These are phyloP conservation scores for Cyclocybe aegerita DNA, from an alignment of 768 basidiomycete species.

Conservation along the genomic window DNA sequence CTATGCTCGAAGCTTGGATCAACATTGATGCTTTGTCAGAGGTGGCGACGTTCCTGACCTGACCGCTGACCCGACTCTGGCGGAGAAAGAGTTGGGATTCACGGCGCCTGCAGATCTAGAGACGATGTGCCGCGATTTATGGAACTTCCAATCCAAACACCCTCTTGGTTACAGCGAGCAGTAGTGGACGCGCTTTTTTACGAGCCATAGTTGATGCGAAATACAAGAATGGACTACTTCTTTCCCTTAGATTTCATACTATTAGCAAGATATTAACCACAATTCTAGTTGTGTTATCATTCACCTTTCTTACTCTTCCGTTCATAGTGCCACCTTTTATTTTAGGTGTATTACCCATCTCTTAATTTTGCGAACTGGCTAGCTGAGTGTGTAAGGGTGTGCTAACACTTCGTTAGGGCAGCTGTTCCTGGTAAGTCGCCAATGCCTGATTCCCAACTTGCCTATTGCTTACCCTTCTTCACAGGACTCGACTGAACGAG, in stretches of 20 bases:
- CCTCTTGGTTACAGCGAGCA: constrained; percentile 67
- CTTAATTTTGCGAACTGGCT: too few species aligned
- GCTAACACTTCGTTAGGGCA: too few species aligned
- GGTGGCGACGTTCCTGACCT: constrained; percentile 95
- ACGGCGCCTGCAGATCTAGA: constrained; percentile 77
- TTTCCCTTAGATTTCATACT: constrained; percentile 9
- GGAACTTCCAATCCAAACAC: constrained; percentile 99
- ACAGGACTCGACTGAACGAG: too few species aligned
- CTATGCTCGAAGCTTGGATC: background rate
- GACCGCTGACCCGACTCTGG: constrained; percentile 89
- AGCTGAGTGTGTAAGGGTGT: too few species aligned
- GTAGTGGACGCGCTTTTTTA: constrained; percentile 9
- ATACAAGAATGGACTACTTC: constrained; percentile 5
- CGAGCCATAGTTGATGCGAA: constrained; percentile 3
- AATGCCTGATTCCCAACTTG: too few species aligned
- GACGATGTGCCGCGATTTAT: constrained; percentile 93
- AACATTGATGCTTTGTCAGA: constrained; percentile 35
- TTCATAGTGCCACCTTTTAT: too few species aligned
- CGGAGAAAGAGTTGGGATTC: constrained; percentile 93
- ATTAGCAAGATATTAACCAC: constrained; percentile 3
- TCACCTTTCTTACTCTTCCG: too few species aligned
- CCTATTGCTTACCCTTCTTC: too few species aligned
- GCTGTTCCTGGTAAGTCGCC: too few species aligned
- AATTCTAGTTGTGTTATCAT: background rate
- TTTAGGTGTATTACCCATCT: too few species aligned